Base-by-base conservation (phyloP, 2,329 filamentous ascomycete species). In the Aspergillus sp. region DNA sequence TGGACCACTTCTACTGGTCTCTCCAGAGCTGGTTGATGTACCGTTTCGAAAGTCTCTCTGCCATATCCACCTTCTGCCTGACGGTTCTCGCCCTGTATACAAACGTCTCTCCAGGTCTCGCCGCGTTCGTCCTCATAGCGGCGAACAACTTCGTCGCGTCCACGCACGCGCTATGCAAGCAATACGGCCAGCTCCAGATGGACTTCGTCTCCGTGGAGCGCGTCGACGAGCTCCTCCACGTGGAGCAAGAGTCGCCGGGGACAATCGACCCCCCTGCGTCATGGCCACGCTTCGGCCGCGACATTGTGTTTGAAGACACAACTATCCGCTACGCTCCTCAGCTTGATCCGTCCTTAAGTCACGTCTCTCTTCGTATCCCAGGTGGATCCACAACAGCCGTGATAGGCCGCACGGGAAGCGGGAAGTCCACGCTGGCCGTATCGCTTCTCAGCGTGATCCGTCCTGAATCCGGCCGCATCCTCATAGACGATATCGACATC, bases 1-100 rank as follows among this genome's bases (percentile, higher is more conserved):
- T 95, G 81, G 92, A 96, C 63, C 92, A 96, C 68, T 95, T 96
- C 73, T 96, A 95, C 73, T 96, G 91, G 88, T 89, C 86, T 53
- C 79, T 95, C 41, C 90, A 95, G 59, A 84, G 85, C 7, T 96
- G 91, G 91, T 78, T 96, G 2, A 85, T 86, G 67, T 90, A 88
- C 63, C 84, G 91, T 11, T 93, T 94, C 51, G 86, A 90, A 60
- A 71, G 77, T 8, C 73, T 92, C 5, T 90, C 90, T 0, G 88
- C 87, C 0, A 67, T 82, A 3, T 89, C 89, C 7, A 90, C 88
- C 0, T 88, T 93, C 53, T 73, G 84, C 0, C 75, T 96, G 47
- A 89, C 90, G 1, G 68, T 86, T 1, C 80, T 92, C 9, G 91
- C 91, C 13, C 76, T 96, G 5, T 87, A 85, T 62, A 86, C 85